Evolutionary conservation across 805 yeast genomes (phyloP), one percentile per base, ranked within the genome.

Genomic region (Kazachstania viticola): DNA sequence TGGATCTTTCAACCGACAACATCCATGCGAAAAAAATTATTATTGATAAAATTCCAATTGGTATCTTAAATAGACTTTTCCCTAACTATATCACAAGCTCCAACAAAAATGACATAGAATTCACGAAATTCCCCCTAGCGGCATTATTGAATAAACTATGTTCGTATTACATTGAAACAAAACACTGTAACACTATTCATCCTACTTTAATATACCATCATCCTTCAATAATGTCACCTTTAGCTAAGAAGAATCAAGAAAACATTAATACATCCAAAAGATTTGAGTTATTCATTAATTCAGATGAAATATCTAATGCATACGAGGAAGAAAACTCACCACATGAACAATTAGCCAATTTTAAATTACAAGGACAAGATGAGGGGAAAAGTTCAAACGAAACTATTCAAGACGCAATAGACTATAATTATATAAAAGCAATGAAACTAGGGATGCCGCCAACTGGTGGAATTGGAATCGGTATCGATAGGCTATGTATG

Each of bases 391-490:
- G 84, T 38, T 56, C 75, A 4, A n/a, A n/a, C n/a, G n/a, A n/a
- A n/a, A n/a, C n/a, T n/a, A n/a, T n/a, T n/a, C n/a, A n/a, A n/a
- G 61, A 79, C 23, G 23, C 34, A 4, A 28, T 40, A 2, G 98
- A 91, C 51, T 58, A 70, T 46, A 64, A 65, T 29, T 91, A 73
- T 50, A 71, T 85, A 1, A 66, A 70, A 27, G 71, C 77, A 12
- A 75, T 91, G 87, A 88, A 83, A 49, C 82, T 78, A 68, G 97
- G 95, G 1, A 69, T 91, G 60, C 96, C 97, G 3, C 98, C 98
- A 1, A 88, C 96, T 3, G 97, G 94, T 2, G 99, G 99, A 0
- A 82, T 95, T 82, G 99, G 98, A 1, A 61, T 94, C 37, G 99
- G 99, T 0, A 67, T 91, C 14, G 99, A 91, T 49, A 58, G 99